Base-by-base conservation (phyloP, 257 asterid genomes). In the Paulownia fortunei region DNA sequence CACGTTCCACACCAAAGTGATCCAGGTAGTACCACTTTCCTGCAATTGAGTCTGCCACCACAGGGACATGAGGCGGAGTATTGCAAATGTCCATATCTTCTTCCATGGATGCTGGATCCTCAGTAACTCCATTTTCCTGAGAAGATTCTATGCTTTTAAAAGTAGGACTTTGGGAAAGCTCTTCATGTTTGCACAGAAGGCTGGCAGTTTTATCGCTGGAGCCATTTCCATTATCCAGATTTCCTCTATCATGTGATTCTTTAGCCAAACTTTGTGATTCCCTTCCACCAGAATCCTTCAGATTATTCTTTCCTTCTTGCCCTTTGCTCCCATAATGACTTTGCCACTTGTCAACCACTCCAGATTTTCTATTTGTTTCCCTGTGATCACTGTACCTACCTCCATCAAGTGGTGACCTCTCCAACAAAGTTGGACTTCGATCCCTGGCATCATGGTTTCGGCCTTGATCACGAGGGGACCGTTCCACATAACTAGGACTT, bases 51-150 rank as follows among this genome's bases (percentile, higher is more conserved):
- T 88, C 88, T 37, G 84, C 80, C 77, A 83, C 86, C 60, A 77
- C 80, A 36, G 97, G 88, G 71, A 74, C 89, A 79, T 93, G 99
- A 15, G 99, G 99, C 0, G 99, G 99, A 34, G 99, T 96, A 78
- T 93, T 84, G 83, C 99, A 93, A 41, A 96, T 96, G 83, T 96
- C 99, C 99, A 96, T 96, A 82, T 96, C 99, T 82, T 93, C 99
- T 83, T 96, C 99, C 99, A 96, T 96, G 58, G 98, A 93, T 32
- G 87, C 91, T 54, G 79, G 83, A 83, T 91, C 99, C 82, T 89
- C 97, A 41, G 77, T 61, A 81, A 76, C 58, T 72, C 89, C 92
- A 82, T 84, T 86, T 84, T 86, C 97, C 83, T 83, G 87, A 76
- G 84, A 82, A 80, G 82, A 78, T 74, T 89, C 96, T 10, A 52